Evolutionary conservation across 2,329 filamentous ascomycete species (phyloP).

Genomic region (Emergomyces pasteurianus): DNA sequence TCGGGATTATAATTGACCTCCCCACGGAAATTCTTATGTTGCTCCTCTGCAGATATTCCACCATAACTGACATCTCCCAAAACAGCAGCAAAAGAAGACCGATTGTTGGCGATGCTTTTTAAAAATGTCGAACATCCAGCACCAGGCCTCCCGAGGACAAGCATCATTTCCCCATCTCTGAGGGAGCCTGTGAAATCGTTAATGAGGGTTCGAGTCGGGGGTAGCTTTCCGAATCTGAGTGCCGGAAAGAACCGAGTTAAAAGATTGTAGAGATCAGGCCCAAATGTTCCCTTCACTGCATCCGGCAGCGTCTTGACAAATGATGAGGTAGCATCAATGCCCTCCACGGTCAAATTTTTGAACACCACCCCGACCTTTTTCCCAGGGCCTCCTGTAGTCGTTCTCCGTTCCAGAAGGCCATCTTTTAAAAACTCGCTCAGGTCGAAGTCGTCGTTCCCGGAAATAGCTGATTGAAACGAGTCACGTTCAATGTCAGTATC

Average conservation of each 20-base stretch:
- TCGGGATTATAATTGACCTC: constrained; percentile 71
- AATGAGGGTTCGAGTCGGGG: constrained; percentile 45
- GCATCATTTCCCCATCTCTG: constrained; percentile 44
- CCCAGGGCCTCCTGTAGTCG: constrained; percentile 39
- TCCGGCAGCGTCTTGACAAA: constrained; percentile 63
- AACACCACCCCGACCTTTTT: constrained; percentile 71
- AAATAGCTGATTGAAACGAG: constrained; percentile 3
- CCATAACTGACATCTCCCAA: constrained; percentile 61
- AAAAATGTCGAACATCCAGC: constrained; percentile 67
- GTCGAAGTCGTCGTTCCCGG: not conserved
- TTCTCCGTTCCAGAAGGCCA: constrained; percentile 6
- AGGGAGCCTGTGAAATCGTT: constrained; percentile 57
- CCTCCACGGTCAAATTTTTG: constrained; percentile 64
- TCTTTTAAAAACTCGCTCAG: constrained; percentile 4
- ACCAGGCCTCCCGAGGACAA: constrained; percentile 58
- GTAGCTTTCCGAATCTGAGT: constrained; percentile 36
- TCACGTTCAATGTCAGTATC: constrained; percentile 35
- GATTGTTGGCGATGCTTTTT: constrained; percentile 61
- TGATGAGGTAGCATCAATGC: constrained; percentile 52
- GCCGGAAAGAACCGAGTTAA: constrained; percentile 44
- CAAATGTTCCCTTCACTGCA: constrained; percentile 66
- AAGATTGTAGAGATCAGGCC: constrained; percentile 61
- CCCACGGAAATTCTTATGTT: constrained; percentile 56
- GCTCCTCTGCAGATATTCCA: constrained; percentile 55
- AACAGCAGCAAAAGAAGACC: constrained; percentile 52